phyloP scores from a whole-genome alignment of 176 grass and related monocot species.

The Aegilops speltoides region DNA sequence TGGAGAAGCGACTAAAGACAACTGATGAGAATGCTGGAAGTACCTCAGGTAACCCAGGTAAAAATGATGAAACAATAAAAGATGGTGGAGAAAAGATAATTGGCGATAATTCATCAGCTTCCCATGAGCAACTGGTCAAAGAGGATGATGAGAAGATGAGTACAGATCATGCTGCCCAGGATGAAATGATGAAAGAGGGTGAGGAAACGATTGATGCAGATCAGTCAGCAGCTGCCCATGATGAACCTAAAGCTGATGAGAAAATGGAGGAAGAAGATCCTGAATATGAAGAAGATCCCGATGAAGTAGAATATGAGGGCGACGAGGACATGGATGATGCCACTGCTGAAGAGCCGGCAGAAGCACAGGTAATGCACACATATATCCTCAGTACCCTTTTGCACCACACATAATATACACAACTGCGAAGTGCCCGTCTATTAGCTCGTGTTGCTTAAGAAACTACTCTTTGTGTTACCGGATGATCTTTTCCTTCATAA shows the following conservation, averaged over 20 bases:
- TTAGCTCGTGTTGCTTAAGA: not conserved
- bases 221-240: not conserved
- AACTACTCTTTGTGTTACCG: not conserved
- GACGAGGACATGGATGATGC: conserved; percentile 66
- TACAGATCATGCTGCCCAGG: conserved; percentile 30
- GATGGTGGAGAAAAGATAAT: conserved; percentile 27
- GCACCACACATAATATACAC: conserved; percentile 9
- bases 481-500: not conserved
- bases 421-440: not conserved
- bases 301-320: conserved; percentile 79
- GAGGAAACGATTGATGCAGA: conserved; percentile 18
- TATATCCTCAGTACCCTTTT: not conserved
- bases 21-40: conserved; percentile 39
- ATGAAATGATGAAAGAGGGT: conserved; percentile 32
- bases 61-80: conserved; percentile 39
- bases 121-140: conserved; percentile 22
- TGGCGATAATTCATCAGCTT: conserved; percentile 28
- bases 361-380: conserved; percentile 22
- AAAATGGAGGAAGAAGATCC: conserved; percentile 61
- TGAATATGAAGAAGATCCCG: conserved; percentile 75
- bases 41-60: conserved; percentile 30
- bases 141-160: conserved; percentile 42
- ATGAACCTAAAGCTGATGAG: conserved; percentile 38
- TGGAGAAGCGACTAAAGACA: conserved; percentile 58
- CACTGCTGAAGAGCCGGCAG: conserved; percentile 36